These are phyloP conservation scores for Colletotrichum cordylinicola DNA, from an alignment of 2,329 filamentous ascomycete species.

Conservation along the genomic window DNA sequence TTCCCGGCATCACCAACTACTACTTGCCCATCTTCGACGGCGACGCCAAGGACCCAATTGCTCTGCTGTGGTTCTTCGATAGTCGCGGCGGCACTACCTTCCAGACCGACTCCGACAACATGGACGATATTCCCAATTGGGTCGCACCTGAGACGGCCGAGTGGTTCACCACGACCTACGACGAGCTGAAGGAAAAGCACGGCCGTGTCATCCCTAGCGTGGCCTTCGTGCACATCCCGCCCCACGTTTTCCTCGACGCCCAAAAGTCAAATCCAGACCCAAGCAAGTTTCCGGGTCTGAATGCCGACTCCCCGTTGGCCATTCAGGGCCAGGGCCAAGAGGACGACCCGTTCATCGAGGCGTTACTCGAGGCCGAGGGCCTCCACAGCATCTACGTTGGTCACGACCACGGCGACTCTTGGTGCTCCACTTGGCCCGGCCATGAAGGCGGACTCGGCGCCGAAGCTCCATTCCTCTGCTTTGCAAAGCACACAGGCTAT, in stretches of 20 bases:
- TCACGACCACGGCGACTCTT: slow-evolving; percentile 60
- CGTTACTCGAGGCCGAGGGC: slow-evolving; percentile 50
- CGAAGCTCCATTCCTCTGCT: slow-evolving; percentile 49
- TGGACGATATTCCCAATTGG: slow-evolving; percentile 42
- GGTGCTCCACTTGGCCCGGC: slow-evolving; percentile 41
- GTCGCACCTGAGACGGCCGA: slow-evolving; percentile 46
- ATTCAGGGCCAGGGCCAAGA: slow-evolving; percentile 38
- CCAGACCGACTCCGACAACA: slow-evolving; percentile 29
- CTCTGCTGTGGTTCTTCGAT: slow-evolving; percentile 66
- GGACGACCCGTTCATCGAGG: slow-evolving; percentile 57
- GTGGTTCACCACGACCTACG: slow-evolving; percentile 47
- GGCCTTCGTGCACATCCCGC: slow-evolving; percentile 25
- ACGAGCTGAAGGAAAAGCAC: slow-evolving; percentile 17
- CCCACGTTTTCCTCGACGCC: slow-evolving; percentile 21
- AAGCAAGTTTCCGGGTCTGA: slow-evolving; percentile 37
- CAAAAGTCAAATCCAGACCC: slow-evolving; percentile 29
- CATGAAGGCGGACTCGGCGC: slow-evolving; percentile 29
- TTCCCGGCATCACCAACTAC: slow-evolving; percentile 25
- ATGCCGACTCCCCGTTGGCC: slow-evolving; percentile 29
- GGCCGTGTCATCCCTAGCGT: slow-evolving; percentile 24
- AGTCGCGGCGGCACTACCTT: slow-evolving; percentile 48
- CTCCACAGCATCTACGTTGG: slow-evolving; percentile 58
- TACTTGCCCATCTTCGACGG: slow-evolving; percentile 24
- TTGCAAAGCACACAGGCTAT: slow-evolving; percentile 72
- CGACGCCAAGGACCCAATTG: slow-evolving; percentile 1